Conservation (phyloP, 2,329 filamentous ascomycete species). For the Gnomoniopsis sp. region DNA sequence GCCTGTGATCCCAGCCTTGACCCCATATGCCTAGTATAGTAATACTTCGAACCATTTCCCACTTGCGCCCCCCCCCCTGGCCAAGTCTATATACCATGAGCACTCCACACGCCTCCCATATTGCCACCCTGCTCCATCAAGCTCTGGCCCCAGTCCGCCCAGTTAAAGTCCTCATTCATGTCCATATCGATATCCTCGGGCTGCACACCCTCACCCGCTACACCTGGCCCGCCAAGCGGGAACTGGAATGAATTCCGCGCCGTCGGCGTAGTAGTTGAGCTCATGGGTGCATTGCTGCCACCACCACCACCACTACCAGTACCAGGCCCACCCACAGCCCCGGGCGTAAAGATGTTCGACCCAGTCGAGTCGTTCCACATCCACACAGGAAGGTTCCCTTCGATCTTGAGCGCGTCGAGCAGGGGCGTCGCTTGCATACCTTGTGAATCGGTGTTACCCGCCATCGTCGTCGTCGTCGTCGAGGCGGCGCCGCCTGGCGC, state of each 20-base stretch:
- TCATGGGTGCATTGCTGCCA: constrained; percentile 3
- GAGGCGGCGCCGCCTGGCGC: neutral
- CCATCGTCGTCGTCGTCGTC: constrained; percentile 1
- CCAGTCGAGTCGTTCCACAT: constrained; percentile 42
- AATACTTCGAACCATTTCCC: no score
- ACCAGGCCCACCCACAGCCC: neutral
- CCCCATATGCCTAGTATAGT: no score
- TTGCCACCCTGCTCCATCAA: constrained; percentile 26
- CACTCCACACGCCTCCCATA: constrained; percentile 23
- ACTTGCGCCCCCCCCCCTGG: no score
- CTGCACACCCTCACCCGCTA: neutral
- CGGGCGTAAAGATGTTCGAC: neutral
- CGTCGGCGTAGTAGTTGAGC: neutral
- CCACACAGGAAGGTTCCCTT: constrained; percentile 51
- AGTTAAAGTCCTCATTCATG: constrained; percentile 36
- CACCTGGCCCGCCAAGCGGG: constrained; percentile 9
- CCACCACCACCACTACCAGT: no score
- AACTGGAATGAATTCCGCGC: constrained; percentile 11
- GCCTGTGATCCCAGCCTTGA: neutral
- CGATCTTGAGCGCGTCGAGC: constrained; percentile 38
- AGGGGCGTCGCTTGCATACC: constrained; percentile 20
- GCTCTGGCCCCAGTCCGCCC: constrained; percentile 35
- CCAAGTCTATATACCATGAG: constrained; percentile 14
- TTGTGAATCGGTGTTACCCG: constrained; percentile 1
- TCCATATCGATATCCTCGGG: constrained; percentile 30